These are phyloP conservation scores for Trichoderma koningiopsis DNA, from an alignment of 2,329 filamentous ascomycete genomes.

Conservation along the genomic window DNA sequence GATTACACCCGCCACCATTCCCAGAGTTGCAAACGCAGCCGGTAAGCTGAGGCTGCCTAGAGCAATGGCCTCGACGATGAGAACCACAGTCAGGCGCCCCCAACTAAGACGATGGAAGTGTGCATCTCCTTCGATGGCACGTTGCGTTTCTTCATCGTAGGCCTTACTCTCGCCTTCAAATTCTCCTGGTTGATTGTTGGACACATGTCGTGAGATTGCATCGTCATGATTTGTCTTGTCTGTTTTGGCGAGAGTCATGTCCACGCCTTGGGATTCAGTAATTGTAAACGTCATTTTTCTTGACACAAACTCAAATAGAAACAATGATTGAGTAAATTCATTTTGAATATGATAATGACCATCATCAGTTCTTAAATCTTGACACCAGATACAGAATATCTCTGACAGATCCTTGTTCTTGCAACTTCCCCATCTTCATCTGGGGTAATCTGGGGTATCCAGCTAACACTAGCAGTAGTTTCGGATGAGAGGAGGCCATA, in stretches of 20 bases:
- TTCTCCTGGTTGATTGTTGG: not conserved
- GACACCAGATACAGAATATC: not conserved
- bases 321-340: no score
- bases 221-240: not conserved
- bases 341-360: not conserved
- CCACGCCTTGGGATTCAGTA: not conserved
- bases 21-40: conserved; percentile 54
- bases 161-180: conserved; percentile 1
- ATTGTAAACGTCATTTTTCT: not conserved
- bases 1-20: conserved; percentile 54
- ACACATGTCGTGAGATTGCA: conserved; percentile 1
- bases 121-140: conserved; percentile 40
- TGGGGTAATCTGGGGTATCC: conserved; percentile 5
- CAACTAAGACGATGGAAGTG: conserved; percentile 58
- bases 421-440: not conserved
- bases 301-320: no score
- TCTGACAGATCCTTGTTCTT: not conserved
- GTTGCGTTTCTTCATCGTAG: conserved; percentile 2
- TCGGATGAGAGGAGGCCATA: conserved; percentile 10
- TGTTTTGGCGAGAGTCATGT: not conserved
- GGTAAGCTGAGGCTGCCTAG: conserved; percentile 56
- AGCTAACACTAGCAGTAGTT: not conserved
- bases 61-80: conserved; percentile 60
- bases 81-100: conserved; percentile 58
- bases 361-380: not conserved